Conservation (phyloP, 73 alveolate genomes). For the Paramecium bursaria region DNA sequence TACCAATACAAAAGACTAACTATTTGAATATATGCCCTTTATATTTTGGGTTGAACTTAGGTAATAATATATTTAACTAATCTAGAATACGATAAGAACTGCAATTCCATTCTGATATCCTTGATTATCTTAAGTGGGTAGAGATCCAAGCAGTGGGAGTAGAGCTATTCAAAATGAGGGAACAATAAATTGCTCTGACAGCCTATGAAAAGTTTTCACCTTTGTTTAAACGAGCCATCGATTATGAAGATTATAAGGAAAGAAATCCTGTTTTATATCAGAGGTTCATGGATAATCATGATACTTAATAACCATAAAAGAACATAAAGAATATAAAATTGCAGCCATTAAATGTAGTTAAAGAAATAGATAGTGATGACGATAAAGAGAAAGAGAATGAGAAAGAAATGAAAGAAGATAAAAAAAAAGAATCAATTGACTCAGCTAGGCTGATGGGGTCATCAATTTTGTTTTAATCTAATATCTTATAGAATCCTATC, state of each 20-base stretch:
- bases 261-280: conserved; percentile 4
- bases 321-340: too few relatives aligned
- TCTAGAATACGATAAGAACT: conserved; percentile 27
- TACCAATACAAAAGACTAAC: neutral
- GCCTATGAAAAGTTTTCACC: conserved; percentile 32
- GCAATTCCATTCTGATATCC: conserved; percentile 16
- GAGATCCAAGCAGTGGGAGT: conserved; percentile 47
- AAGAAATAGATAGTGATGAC: neutral
- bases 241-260: conserved; percentile 8
- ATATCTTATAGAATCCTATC: too few relatives aligned
- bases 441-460: too few relatives aligned
- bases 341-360: neutral
- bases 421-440: too few relatives aligned
- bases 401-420: too few relatives aligned
- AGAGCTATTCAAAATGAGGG: conserved; percentile 27
- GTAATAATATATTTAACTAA: too few relatives aligned
- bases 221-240: neutral
- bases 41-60: conserved; percentile 62
- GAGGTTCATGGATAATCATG: too few relatives aligned
- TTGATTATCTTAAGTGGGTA: neutral
- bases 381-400: too few relatives aligned
- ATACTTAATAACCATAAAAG: too few relatives aligned
- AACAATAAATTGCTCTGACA: neutral
- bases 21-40: conserved; percentile 42
- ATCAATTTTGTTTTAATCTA: too few relatives aligned